Evolutionary conservation across 2,329 filamentous ascomycete genomes (phyloP).

Genomic region (Exophiala viscosa): DNA sequence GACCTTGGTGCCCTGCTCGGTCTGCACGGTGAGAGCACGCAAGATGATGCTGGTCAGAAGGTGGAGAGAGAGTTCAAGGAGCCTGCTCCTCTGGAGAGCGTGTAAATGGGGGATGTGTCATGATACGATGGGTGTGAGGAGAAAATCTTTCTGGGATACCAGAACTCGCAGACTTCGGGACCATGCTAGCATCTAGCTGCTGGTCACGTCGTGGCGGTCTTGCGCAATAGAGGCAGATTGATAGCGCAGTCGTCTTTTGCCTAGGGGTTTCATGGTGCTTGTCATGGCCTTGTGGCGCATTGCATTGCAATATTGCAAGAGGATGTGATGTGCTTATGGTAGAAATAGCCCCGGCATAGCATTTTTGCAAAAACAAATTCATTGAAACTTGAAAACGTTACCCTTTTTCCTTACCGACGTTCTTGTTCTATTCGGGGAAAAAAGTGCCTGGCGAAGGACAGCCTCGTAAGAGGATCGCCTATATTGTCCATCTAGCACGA

Average conservation of each 20-base stretch:
- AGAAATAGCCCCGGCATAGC: conserved; percentile 10
- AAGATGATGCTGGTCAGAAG: conserved; percentile 97
- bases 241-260: background rate
- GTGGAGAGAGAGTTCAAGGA: conserved; percentile 99
- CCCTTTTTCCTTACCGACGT: no score
- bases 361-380: conserved; percentile 1
- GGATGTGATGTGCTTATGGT: conserved; percentile 4
- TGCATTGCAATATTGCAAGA: background rate
- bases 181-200: no score
- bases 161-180: no score
- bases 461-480: no score
- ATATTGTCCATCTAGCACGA: no score
- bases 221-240: background rate
- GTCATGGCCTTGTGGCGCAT: background rate
- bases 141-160: no score
- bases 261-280: background rate
- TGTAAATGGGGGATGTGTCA: conserved; percentile 57
- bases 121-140: no score
- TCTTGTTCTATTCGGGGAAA: no score
- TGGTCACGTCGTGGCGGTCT: no score
- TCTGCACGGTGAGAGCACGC: conserved; percentile 94
- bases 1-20: conserved; percentile 93
- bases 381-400: background rate
- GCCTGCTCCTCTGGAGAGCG: conserved; percentile 79
- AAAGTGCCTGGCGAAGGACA: no score